Evolutionary conservation across 306 rosid genomes (phyloP), one percentile per base, ranked within the genome.

Genomic region (Trifolium fragiferum): DNA sequence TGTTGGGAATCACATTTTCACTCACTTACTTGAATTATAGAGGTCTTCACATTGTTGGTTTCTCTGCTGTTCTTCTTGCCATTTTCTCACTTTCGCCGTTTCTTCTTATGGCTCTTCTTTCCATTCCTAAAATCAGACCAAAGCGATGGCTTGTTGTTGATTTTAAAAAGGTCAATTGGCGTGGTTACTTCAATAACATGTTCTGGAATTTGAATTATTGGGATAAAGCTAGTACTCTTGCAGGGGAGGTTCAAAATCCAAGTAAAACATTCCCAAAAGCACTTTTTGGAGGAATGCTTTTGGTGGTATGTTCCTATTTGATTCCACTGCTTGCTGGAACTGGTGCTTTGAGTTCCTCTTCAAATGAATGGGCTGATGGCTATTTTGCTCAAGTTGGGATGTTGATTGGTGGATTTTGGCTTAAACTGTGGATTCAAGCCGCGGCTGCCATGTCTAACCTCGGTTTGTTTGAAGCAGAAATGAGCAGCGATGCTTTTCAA

Each of bases 161-260:
- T 65, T 84, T 87, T 19, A 72, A 78, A 19, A 85, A 80, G 66
- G 92, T 91, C 51, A 68, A 93, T 50, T 82, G 89, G 96, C 87
- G 89, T 66, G 88, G 89, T 20, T 93, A 85, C 81, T 93, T 93
- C 79, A 93, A 91, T 47, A 80, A 77, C 51, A 82, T 93, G 94
- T 93, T 93, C 65, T 93, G 98, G 98, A 93, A 93, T 73, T 67
- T 93, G 73, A 93, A 93, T 38, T 91, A 93, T 47, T 93, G 98
- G 98, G 98, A 93, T 16, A 93, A 93, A 81, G 97, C 94, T 14
- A 93, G 98, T 79, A 89, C 98, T 3, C 85, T 93, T 61, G 94
- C 96, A 0, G 98, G 98, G 21, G 98, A 93, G 86, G 90, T 93
- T 68, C 90, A 91, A 8, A 82, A 87, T 84, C 94, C 98, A 0